Conservation (phyloP, 1,284 basidiomycete genomes). For the Amylostereum chailletii region DNA sequence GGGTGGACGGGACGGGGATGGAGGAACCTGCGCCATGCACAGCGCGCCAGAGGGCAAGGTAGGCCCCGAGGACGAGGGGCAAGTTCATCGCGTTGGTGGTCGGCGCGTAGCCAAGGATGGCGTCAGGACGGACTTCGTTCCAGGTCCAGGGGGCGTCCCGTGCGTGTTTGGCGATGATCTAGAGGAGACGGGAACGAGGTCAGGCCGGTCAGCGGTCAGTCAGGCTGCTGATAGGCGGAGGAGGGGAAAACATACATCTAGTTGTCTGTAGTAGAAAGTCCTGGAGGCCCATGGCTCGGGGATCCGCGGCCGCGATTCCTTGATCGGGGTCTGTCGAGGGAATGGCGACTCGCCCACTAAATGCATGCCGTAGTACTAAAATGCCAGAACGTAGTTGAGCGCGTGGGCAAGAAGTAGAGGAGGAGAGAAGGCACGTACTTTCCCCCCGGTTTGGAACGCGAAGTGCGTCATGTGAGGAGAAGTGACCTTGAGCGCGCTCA, state of each 20-base stretch:
- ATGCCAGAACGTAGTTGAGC: background rate
- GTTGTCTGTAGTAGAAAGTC: slow-evolving; percentile 4
- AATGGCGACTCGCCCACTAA: background rate
- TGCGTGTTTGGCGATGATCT: slow-evolving; percentile 1
- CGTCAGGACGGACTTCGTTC: slow-evolving; percentile 3
- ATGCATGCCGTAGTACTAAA: background rate
- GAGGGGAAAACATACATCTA: background rate
- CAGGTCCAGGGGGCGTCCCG: slow-evolving; percentile 1
- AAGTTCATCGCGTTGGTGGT: slow-evolving; percentile 3
- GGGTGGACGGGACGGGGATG: background rate
- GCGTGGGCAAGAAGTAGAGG: too few relatives aligned
- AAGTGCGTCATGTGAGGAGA: slow-evolving; percentile 1
- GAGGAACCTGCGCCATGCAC: slow-evolving; percentile 1
- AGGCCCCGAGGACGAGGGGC: slow-evolving; percentile 1
- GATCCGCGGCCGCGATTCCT: slow-evolving; percentile 1
- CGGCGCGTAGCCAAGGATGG: slow-evolving; percentile 5
- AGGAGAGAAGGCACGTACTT: background rate
- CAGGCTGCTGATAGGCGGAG: background rate
- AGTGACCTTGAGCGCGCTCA: background rate
- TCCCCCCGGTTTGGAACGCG: slow-evolving; percentile 3
- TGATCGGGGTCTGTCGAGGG: slow-evolving; percentile 2
- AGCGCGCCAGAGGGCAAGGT: slow-evolving; percentile 4
- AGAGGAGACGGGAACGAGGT: background rate
- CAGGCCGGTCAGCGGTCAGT: background rate
- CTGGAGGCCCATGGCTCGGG: slow-evolving; percentile 1